A percentile compares a stretch with the other conserved stretches of the same genome.
Evolutionary conservation across 306 rosid genomes (phyloP).

Genomic region (Citrullus mucosospermus): DNA sequence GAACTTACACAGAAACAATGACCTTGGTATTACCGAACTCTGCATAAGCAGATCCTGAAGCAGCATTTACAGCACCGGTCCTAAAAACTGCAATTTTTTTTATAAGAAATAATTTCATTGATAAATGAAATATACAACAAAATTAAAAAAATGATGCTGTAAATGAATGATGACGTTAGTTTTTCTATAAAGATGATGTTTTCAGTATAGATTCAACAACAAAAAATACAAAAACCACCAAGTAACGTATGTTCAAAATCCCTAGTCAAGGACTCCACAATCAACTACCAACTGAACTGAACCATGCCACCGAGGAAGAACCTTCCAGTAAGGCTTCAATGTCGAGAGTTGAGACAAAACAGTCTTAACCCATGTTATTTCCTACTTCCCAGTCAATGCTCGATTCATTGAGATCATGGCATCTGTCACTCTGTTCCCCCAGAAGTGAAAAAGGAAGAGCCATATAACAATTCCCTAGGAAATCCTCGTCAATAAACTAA

Average conservation of each 20-base stretch:
- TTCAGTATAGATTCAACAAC: background rate
- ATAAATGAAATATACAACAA: too few species aligned
- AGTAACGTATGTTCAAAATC: background rate
- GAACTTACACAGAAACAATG: slow-evolving; percentile 93
- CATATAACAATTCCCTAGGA: background rate
- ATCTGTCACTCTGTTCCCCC: background rate
- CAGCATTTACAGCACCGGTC: slow-evolving; percentile 92
- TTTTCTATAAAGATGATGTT: background rate
- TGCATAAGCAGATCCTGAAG: slow-evolving; percentile 95
- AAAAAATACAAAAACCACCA: background rate
- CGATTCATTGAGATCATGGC: background rate
- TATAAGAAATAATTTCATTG: too few species aligned
- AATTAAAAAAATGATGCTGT: too few species aligned
- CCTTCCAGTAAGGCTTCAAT: background rate
- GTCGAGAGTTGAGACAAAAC: background rate
- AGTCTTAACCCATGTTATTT: background rate
- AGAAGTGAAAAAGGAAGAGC: background rate
- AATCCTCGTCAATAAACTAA: background rate
- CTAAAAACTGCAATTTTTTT: slow-evolving; percentile 53
- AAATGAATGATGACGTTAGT: background rate
- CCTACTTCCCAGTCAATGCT: background rate
- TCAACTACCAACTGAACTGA: background rate
- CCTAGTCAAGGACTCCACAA: background rate
- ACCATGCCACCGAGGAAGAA: background rate
- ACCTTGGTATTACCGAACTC: slow-evolving; percentile 92